Conservation (phyloP, 1,139 yeast species). For the Hanseniaspora gamundiae region DNA sequence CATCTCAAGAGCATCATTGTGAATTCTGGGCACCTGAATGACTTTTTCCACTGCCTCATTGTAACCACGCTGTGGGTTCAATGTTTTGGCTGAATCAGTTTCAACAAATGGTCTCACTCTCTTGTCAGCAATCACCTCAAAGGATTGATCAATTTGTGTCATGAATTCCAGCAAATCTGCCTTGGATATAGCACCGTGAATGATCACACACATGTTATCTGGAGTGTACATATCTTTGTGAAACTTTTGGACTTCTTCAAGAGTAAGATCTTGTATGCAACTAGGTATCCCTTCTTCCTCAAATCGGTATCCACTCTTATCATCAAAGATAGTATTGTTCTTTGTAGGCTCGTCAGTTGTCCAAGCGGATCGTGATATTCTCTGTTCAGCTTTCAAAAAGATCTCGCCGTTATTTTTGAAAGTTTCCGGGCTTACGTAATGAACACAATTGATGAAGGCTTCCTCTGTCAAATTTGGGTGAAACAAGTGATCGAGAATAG, state of each 20-base stretch:
- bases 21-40: constrained; percentile 69
- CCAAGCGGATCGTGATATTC: constrained; percentile 48
- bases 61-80: constrained; percentile 9
- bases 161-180: constrained; percentile 45
- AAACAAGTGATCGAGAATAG: constrained; percentile 68
- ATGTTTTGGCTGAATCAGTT: constrained; percentile 33
- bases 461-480: constrained; percentile 71
- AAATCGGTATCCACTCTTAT: constrained; percentile 57
- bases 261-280: constrained; percentile 53
- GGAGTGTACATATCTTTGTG: constrained; percentile 60
- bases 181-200: constrained; percentile 66
- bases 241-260: constrained; percentile 56
- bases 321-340: constrained; percentile 43
- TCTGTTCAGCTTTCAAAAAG: constrained; percentile 57
- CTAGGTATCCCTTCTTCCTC: constrained; percentile 78
- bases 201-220: constrained; percentile 59
- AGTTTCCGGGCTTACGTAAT: constrained; percentile 74
- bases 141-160: constrained; percentile 42
- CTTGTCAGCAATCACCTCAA: constrained; percentile 30
- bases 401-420: constrained; percentile 81
- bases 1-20: constrained; percentile 68
- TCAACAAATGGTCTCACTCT: constrained; percentile 67
- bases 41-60: constrained; percentile 28
- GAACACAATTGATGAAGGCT: constrained; percentile 79
- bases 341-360: constrained; percentile 41